phyloP scores from a whole-genome alignment of 768 basidiomycete species.

The Antrodiella citrinella region DNA sequence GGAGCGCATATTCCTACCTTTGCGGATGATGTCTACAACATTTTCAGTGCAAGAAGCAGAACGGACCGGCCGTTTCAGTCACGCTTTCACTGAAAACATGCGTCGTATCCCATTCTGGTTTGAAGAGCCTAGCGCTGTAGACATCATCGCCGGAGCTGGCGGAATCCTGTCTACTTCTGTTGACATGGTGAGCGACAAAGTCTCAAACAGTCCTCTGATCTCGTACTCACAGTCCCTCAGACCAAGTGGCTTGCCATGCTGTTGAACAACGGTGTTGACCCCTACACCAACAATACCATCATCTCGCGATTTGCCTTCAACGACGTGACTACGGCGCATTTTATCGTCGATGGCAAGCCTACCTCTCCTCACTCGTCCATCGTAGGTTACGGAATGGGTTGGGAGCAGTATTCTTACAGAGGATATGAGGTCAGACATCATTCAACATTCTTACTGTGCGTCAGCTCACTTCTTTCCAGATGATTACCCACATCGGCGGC shows the following conservation, averaged over 20 bases:
- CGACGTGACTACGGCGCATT: not conserved
- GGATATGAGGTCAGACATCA: constrained; percentile 7
- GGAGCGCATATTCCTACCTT: not conserved
- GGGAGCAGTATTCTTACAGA: constrained; percentile 3
- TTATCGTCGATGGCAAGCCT: not conserved
- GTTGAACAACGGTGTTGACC: constrained; percentile 1
- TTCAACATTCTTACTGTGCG: not conserved
- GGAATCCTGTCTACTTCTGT: not conserved
- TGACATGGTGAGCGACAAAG: not conserved
- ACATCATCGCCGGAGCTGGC: not conserved
- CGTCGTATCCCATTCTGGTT: not conserved
- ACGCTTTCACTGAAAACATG: not conserved
- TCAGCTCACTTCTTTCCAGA: not conserved
- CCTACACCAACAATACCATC: not conserved
- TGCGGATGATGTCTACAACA: not conserved
- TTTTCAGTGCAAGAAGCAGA: not conserved
- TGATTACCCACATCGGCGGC: constrained; percentile 6
- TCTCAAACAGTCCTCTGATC: not conserved
- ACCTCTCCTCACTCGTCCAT: not conserved
- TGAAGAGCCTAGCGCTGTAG: not conserved
- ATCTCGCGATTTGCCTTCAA: not conserved
- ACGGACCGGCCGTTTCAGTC: not conserved
- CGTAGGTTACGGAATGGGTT: constrained; percentile 8
- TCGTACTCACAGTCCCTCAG: not conserved
- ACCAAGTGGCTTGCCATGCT: not conserved